Percentiles rank a stretch among this genome's conserved stretches.
Conservation (phyloP, 1,284 basidiomycete species). For the Ceratobasidium sp. region DNA sequence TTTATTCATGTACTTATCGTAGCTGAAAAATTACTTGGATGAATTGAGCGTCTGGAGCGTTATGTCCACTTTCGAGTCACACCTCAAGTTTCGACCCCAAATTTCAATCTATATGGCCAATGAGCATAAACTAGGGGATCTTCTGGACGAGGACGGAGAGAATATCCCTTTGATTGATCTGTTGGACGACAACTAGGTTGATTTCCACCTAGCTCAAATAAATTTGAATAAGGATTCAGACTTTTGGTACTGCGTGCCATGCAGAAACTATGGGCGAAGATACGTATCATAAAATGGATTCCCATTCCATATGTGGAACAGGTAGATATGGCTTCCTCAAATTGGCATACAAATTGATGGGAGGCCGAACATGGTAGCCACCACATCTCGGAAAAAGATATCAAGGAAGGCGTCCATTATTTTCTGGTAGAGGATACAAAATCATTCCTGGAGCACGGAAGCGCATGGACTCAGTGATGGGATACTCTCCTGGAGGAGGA, state of each 20-base stretch:
- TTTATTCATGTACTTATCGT: not conserved
- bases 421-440: not conserved
- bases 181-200: not conserved
- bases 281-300: not conserved
- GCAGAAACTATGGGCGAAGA: not conserved
- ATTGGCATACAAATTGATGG: not conserved
- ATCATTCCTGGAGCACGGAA: not conserved
- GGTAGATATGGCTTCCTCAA: not conserved
- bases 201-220: not conserved
- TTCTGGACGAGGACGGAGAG: not conserved
- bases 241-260: not conserved
- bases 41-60: not conserved
- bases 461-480: not conserved
- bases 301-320: not conserved
- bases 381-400: not conserved
- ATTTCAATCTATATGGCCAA: not conserved
- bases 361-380: no score
- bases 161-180: not conserved
- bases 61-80: not conserved
- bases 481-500: not conserved
- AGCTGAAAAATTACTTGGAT: not conserved
- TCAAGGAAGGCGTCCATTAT: not conserved
- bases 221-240: not conserved
- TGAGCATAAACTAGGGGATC: not conserved
- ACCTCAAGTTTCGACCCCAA: not conserved